These are phyloP conservation scores for Cystoisospora suis DNA, from an alignment of 169 alveolate species.

Conservation along the genomic window DNA sequence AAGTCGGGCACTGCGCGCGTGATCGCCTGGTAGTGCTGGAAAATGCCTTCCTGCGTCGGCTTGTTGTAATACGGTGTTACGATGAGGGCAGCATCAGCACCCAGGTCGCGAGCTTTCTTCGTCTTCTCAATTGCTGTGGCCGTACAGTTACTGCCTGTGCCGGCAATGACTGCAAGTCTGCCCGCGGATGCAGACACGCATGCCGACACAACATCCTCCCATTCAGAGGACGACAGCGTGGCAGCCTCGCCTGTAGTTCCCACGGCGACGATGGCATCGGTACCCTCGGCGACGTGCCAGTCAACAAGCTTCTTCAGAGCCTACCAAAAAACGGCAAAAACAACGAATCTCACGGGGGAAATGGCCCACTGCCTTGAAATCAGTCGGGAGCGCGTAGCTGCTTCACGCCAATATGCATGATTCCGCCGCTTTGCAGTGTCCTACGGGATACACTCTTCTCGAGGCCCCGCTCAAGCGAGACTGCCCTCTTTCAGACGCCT, in stretches of 20 bases:
- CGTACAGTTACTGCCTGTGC: slow-evolving; percentile 43
- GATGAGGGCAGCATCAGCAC: slow-evolving; percentile 42
- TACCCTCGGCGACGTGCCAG: slow-evolving; percentile 45
- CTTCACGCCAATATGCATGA: neutral
- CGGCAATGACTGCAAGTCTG: slow-evolving; percentile 27
- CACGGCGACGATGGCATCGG: slow-evolving; percentile 5
- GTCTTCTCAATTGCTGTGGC: slow-evolving; percentile 1
- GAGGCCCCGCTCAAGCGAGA: neutral
- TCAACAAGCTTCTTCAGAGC: slow-evolving; percentile 25
- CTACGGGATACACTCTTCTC: neutral
- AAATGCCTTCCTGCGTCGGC: slow-evolving; percentile 21
- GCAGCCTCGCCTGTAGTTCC: slow-evolving; percentile 40
- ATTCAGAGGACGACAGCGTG: neutral
- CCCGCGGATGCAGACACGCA: neutral
- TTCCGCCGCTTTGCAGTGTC: neutral
- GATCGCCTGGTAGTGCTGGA: neutral
- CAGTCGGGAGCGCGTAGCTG: neutral
- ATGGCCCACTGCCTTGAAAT: neutral
- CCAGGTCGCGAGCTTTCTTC: neutral
- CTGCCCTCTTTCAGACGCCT: neutral
- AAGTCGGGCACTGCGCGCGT: slow-evolving; percentile 34
- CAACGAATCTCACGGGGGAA: neutral
- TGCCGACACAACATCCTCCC: neutral
- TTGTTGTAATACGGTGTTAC: slow-evolving; percentile 48
- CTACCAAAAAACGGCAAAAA: neutral